Evolutionary conservation across 2,329 filamentous ascomycete species (phyloP), one percentile per base, ranked within the genome.

Genomic region (Colletotrichum siamense): DNA sequence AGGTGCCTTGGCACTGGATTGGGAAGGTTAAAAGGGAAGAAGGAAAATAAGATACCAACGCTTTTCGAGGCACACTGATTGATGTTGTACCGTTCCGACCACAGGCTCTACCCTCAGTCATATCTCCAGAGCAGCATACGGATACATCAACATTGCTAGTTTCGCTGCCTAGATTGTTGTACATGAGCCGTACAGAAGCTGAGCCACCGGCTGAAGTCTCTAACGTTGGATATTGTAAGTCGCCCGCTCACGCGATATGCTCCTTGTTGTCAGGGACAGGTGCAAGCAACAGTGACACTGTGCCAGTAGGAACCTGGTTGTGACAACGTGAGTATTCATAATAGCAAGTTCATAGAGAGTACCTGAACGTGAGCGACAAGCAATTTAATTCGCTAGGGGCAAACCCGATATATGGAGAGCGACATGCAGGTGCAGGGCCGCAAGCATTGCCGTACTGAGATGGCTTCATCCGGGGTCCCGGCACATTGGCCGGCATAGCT

Each of bases 361-460:
- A 30, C 12, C 18, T 61, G n/a, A 22, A 34, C 22, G 34, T 44
- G 30, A 55, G 39, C 18, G 28, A 28, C 6, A 36, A 28, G 32
- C n/a, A 6, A 24, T 49, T 9, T 18, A 32, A 16, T 32, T 34
- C 18, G 18, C 28, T 22, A 13, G 26, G 16, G 36, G 18, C 28
- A n/a, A 15, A 16, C 24, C 44, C 44, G n/a, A 52, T 52, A 22
- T 52, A 12, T 22, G 44, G 44, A 52, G 44, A 9, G 44, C 15
- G 22, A 22, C 36, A 52, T 32, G 52, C 62, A 73, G 16, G n/a
- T 55, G 28, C 16, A 18, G 26, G 32, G 22, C 69, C 73, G 69
- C 76, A 73, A 77, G 69, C 65, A 67, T 76, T 76, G n/a, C 73
- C 73, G 39, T 34, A 69, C 59, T 66, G 36, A 68, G 69, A 71